Base-by-base conservation (phyloP, 164 flowering plant genomes). In the Tetrastigma voinierianum region DNA sequence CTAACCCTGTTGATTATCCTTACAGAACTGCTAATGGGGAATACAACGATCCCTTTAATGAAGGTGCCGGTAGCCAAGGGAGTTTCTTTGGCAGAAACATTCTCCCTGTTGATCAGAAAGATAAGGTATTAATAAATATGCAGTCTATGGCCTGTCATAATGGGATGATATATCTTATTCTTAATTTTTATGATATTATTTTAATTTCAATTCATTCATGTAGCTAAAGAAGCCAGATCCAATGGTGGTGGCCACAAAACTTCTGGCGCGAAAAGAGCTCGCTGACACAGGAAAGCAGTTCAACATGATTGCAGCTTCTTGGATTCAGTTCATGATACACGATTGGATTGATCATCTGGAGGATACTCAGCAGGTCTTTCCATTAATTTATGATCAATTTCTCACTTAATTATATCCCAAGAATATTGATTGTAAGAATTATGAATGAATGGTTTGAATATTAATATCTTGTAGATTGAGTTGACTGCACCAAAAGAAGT, bases 281-380 rank as follows among this genome's bases (percentile, higher is more conserved):
- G 6, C 40, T 32, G 40, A 32, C 40, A 32, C 40, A 7, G 40
- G 40, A 32, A 32, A 75, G 32, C 88, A 84, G 58, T 82, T 84
- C 67, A 84, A 84, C 73, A 49, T 84, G 74, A 72, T 84, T 11
- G 88, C 85, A 0, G 57, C 72, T 44, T 78, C 88, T 1, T 84
- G 86, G 88, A 77, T 84, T 17, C 88, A 82, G 45, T 84, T 84
- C 74, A 84, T 84, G 86, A 77, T 84, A 43, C 88, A 84, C 69
- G 86, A 32, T 32, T 32, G 40, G 40, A 32, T 32, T 32, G 40
- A 32, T 32, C 40, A 32, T 0, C 0, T 32, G 40, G 40, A 32
- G 5, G 40, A 32, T 32, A 32, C 40, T 7, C 40, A 32, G 40
- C 40, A 32, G 40, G 40, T 32, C 40, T 32, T 32, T 0, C 40